Evolutionary conservation across 2,329 filamentous ascomycete genomes (phyloP).

Genomic region (Colletotrichum sublineola): DNA sequence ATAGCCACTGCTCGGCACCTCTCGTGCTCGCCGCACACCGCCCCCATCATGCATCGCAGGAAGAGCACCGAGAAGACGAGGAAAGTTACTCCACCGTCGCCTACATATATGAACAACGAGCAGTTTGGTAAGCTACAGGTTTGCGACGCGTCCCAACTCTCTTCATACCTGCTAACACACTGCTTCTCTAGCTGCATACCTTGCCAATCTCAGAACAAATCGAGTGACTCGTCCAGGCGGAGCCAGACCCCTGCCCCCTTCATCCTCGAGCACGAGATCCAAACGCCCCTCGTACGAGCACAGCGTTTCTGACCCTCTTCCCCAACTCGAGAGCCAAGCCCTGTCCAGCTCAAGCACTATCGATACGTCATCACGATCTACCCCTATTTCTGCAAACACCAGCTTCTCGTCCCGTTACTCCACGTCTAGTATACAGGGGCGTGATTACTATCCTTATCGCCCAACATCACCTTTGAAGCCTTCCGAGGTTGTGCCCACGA

Average conservation of each 20-base stretch:
- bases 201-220: conserved; percentile 75
- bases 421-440: conserved; percentile 57
- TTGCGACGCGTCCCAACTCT: conserved; percentile 14
- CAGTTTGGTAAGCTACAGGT: conserved; percentile 69
- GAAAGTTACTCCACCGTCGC: conserved; percentile 72
- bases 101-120: conserved; percentile 75
- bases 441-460: conserved; percentile 65
- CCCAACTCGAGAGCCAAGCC: conserved; percentile 26
- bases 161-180: conserved; percentile 14
- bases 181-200: conserved; percentile 36
- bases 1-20: not conserved
- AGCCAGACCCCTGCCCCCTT: conserved; percentile 71
- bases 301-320: conserved; percentile 45
- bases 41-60: conserved; percentile 37
- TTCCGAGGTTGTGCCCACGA: conserved; percentile 73
- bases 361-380: conserved; percentile 40
- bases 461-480: conserved; percentile 64
- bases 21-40: not conserved
- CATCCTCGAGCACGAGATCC: conserved; percentile 49
- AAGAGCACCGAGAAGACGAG: conserved; percentile 57
- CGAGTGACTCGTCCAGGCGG: conserved; percentile 77
- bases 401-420: conserved; percentile 67
- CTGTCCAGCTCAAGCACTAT: conserved; percentile 33
- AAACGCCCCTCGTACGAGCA: conserved; percentile 50
- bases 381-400: conserved; percentile 43